Percentiles rank a stretch among this genome's conserved stretches.
Evolutionary conservation across 306 rosid genomes (phyloP).

Genomic region (Acacia acuminata): DNA sequence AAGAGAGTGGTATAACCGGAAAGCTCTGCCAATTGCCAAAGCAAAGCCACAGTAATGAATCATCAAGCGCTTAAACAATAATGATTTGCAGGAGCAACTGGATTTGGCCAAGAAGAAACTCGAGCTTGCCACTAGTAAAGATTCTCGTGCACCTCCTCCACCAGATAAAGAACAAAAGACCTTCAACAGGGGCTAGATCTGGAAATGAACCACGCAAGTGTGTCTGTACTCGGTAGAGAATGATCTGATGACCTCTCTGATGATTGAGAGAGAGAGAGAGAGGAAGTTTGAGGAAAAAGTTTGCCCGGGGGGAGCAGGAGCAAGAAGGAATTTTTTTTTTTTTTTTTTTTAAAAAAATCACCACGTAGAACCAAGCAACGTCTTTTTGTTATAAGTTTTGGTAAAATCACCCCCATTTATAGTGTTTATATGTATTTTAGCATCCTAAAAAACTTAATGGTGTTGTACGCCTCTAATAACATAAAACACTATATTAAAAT

Average conservation of each 20-base stretch:
- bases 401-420: too few relatives aligned
- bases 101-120: constrained; percentile 61
- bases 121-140: constrained; percentile 35
- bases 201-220: constrained; percentile 88
- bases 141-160: constrained; percentile 21
- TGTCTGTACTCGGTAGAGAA: constrained; percentile 66
- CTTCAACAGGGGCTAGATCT: constrained; percentile 66
- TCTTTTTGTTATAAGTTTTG: too few relatives aligned
- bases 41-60: constrained; percentile 24
- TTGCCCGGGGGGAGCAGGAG: too few relatives aligned
- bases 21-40: constrained; percentile 2
- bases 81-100: constrained; percentile 60
- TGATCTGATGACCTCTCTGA: constrained; percentile 61
- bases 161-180: constrained; percentile 37
- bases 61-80: constrained; percentile 41
- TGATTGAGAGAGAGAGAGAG: too few relatives aligned
- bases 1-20: neutral
- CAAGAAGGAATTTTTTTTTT: too few relatives aligned
- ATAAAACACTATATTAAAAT: too few relatives aligned
- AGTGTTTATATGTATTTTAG: too few relatives aligned
- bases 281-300: too few relatives aligned
- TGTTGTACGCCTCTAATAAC: too few relatives aligned
- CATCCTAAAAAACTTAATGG: too few relatives aligned
- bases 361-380: too few relatives aligned
- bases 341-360: too few relatives aligned